Percentiles rank a stretch among this genome's conserved stretches.
phyloP scores from a whole-genome alignment of 2,329 filamentous ascomycete genomes.

The Neophaeococcomyces mojaviensis region DNA sequence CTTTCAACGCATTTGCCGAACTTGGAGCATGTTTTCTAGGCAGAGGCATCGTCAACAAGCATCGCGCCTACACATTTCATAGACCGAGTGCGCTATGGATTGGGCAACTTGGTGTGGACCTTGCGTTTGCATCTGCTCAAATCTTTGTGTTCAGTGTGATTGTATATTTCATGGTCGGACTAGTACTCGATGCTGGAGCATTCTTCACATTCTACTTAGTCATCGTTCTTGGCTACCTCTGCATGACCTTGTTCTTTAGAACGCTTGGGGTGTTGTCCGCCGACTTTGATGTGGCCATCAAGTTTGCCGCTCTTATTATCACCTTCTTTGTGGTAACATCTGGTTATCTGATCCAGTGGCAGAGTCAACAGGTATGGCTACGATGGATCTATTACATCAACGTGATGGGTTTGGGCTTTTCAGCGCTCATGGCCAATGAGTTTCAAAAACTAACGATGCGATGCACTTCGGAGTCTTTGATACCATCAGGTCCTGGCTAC shows the following conservation, averaged over 20 bases:
- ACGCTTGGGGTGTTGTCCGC: conserved; percentile 67
- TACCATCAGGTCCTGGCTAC: conserved; percentile 66
- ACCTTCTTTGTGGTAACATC: conserved; percentile 74
- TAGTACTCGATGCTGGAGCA: conserved; percentile 61
- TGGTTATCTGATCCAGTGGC: conserved; percentile 77
- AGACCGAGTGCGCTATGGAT: conserved; percentile 76
- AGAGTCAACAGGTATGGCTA: conserved; percentile 65
- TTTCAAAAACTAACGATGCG: conserved; percentile 62
- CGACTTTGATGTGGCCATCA: conserved; percentile 79
- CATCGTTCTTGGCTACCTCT: conserved; percentile 60
- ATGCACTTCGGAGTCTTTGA: conserved; percentile 59
- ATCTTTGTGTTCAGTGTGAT: conserved; percentile 67
- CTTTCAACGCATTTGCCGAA: conserved; percentile 79
- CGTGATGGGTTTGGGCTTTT: conserved; percentile 65
- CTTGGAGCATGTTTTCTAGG: conserved; percentile 68
- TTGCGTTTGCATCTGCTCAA: conserved; percentile 62
- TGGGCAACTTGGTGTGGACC: conserved; percentile 65
- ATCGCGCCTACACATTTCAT: conserved; percentile 75
- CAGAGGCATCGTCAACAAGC: conserved; percentile 72
- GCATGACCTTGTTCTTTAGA: conserved; percentile 71
- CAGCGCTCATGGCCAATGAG: conserved; percentile 78
- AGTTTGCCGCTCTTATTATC: conserved; percentile 70
- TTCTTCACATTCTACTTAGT: conserved; percentile 73
- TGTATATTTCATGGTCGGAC: conserved; percentile 70
- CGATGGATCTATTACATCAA: conserved; percentile 77